Base-by-base conservation (phyloP, 257 asterid genomes). In the Nicotiana tomentosiformis region DNA sequence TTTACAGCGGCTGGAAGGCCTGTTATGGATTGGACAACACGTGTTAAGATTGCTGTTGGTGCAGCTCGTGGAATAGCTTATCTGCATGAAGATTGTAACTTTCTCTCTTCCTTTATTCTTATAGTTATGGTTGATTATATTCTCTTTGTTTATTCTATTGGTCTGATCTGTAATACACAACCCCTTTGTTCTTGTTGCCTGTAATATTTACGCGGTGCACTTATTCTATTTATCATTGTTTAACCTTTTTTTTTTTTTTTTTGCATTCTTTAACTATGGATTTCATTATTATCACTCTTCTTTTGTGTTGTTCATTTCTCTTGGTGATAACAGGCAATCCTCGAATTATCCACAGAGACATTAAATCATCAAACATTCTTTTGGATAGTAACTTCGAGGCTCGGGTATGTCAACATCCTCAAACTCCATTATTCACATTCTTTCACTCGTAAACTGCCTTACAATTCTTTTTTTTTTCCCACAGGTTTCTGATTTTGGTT, bases 11-110 rank as follows among this genome's bases (percentile, higher is more conserved):
- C 91, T 82, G 96, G 85, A 57, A 88, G 87, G 84, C 94, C 93
- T 69, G 94, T 89, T 81, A 81, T 95, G 93, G 94, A 91, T 88
- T 96, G 99, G 99, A 86, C 89, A 82, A 86, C 86, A 74, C 97
- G 98, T 80, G 91, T 96, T 64, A 91, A 84, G 89, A 89, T 96
- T 83, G 98, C 98, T 57, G 77, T 92, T 58, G 99, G 98, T 87
- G 98, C 96, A 69, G 99, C 99, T 91, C 98, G 98, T 17, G 99
- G 98, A 85, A 88, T 96, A 82, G 97, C 98, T 83, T 96, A 96
- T 90, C 98, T 96, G 82, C 99, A 96, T 80, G 99, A 96, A 91
- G 99, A 96, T 87, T 96, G 99, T 96, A 92, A 90, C 70, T 82
- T 62, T 80, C 70, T 46, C 49, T 64, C 65, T 78, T 29, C 14